These are phyloP conservation scores for Xenoacremonium recifei DNA, from an alignment of 2,329 filamentous ascomycete species.

Conservation along the genomic window DNA sequence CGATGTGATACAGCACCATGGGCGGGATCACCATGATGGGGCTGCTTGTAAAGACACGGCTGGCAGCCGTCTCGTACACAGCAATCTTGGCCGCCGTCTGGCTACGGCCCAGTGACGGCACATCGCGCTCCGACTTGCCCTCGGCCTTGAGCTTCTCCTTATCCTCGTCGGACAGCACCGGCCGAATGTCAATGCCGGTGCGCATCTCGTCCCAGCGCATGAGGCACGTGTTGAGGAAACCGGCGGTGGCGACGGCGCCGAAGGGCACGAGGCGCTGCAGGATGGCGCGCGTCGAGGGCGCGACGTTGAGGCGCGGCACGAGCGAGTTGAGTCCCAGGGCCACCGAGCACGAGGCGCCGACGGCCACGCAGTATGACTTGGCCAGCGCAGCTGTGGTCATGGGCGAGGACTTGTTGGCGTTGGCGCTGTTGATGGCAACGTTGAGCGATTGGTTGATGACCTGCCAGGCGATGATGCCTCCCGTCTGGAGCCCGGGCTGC, in stretches of 20 bases:
- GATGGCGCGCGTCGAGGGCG: conserved; percentile 71
- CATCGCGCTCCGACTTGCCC: conserved; percentile 62
- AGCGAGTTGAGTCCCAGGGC: conserved; percentile 88
- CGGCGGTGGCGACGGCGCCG: conserved; percentile 88
- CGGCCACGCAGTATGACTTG: conserved; percentile 88
- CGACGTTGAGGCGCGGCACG: conserved; percentile 80
- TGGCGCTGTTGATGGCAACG: conserved; percentile 95
- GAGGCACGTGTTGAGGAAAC: conserved; percentile 90
- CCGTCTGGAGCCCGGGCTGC: conserved; percentile 78
- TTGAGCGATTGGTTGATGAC: conserved; percentile 96
- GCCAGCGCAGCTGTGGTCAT: conserved; percentile 77
- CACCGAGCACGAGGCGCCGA: conserved; percentile 89
- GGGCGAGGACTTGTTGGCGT: conserved; percentile 95
- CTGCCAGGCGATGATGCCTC: conserved; percentile 90
- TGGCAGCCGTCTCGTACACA: conserved; percentile 89
- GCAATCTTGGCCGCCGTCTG: conserved; percentile 85
- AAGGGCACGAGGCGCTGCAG: conserved; percentile 91
- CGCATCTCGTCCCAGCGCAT: conserved; percentile 98
- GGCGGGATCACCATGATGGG: conserved; percentile 97
- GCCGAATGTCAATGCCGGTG: conserved; percentile 88
- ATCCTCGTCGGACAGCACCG: conserved; percentile 70
- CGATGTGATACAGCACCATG: conserved; percentile 78
- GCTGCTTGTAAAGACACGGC: conserved; percentile 87
- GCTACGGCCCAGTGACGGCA: conserved; percentile 78
- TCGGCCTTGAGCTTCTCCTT: conserved; percentile 55